A percentile compares a stretch with the other conserved stretches of the same genome.
These are phyloP conservation scores for Earliella scabrosa DNA, from an alignment of 1,284 basidiomycete species.

Conservation along the genomic window DNA sequence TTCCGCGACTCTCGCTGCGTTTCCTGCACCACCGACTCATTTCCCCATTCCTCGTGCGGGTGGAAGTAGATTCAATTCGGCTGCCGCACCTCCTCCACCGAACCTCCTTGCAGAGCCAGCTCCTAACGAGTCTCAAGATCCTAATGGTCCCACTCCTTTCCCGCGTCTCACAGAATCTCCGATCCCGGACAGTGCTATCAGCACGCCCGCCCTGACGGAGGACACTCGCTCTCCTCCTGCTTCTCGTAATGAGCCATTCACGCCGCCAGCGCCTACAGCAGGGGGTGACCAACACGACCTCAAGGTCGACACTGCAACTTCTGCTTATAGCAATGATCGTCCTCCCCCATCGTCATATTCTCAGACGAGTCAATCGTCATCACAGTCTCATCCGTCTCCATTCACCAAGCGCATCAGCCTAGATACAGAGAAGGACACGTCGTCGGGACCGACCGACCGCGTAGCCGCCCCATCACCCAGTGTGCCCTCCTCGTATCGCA, in stretches of 20 bases:
- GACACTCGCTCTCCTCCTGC: constrained; percentile 13
- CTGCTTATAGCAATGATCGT: background rate
- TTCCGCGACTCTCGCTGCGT: constrained; percentile 56
- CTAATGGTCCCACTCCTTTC: constrained; percentile 17
- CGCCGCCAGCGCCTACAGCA: background rate
- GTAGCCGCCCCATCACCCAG: background rate
- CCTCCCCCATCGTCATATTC: constrained; percentile 6
- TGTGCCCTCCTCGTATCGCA: constrained; percentile 20
- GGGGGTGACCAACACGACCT: background rate
- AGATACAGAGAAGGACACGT: background rate
- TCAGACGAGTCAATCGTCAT: background rate
- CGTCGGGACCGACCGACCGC: background rate
- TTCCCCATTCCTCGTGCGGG: constrained; percentile 60
- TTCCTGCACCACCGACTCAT: constrained; percentile 72
- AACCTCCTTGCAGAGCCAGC: constrained; percentile 8
- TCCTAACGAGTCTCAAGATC: constrained; percentile 13
- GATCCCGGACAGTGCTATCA: constrained; percentile 13
- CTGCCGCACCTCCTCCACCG: constrained; percentile 4
- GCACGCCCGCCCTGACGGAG: constrained; percentile 21
- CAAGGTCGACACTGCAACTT: background rate
- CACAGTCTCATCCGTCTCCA: background rate
- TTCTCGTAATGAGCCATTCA: constrained; percentile 13
- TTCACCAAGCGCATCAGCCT: background rate
- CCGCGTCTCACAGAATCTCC: constrained; percentile 31
- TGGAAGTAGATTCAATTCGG: constrained; percentile 13